Conservation (phyloP, 805 yeast genomes). For the Wickerhamiella galacta region DNA sequence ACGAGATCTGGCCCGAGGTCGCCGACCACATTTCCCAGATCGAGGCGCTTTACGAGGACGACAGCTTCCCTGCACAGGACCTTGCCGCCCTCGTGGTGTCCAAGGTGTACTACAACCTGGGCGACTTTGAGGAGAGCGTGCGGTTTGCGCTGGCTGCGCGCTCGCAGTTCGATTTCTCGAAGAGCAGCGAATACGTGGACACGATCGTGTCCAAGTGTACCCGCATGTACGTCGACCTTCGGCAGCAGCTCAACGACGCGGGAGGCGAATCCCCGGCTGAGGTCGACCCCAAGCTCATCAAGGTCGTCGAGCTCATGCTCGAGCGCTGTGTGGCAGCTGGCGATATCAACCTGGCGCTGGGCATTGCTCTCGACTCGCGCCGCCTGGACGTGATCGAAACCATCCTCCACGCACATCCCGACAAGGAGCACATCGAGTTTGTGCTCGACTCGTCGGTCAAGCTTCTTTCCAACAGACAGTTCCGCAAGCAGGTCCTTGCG, state of each 20-base stretch:
- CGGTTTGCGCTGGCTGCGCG: constrained; percentile 79
- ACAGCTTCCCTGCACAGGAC: constrained; percentile 51
- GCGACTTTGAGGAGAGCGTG: constrained; percentile 84
- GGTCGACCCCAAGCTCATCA: constrained; percentile 43
- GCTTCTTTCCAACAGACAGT: constrained; percentile 44
- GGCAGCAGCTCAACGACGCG: constrained; percentile 33
- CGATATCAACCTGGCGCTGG: constrained; percentile 69
- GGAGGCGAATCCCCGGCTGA: constrained; percentile 15
- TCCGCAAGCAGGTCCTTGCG: constrained; percentile 49
- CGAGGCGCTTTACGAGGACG: constrained; percentile 83
- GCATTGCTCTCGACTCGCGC: constrained; percentile 77
- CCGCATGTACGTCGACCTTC: constrained; percentile 53
- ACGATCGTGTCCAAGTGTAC: constrained; percentile 90
- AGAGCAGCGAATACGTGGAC: constrained; percentile 72
- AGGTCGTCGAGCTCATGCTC: constrained; percentile 76
- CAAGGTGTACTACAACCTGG: constrained; percentile 78
- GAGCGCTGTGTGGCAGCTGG: constrained; percentile 53
- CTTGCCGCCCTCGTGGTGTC: constrained; percentile 88
- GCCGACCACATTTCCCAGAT: constrained; percentile 78
- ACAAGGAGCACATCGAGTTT: constrained; percentile 33
- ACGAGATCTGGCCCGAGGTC: constrained; percentile 92
- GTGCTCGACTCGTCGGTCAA: constrained; percentile 52
- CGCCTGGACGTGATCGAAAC: constrained; percentile 63
- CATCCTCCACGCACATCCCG: constrained; percentile 27
- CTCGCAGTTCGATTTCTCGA: constrained; percentile 54